Conservation (phyloP, 2,329 filamentous ascomycete species). For the Fusarium tupiense region DNA sequence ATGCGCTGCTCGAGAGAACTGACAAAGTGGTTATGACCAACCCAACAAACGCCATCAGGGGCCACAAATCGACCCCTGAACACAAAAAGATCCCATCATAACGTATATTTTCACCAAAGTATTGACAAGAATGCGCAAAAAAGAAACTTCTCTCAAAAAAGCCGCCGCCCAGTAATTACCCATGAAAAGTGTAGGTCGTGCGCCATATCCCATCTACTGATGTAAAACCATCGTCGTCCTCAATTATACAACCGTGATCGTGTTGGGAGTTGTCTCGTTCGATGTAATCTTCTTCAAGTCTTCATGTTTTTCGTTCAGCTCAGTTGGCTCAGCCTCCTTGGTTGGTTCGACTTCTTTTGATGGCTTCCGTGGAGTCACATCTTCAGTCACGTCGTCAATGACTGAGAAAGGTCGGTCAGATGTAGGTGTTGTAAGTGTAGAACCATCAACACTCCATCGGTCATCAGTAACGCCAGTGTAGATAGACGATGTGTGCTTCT, state of each 20-base stretch:
- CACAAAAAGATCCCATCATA: conserved; percentile 35
- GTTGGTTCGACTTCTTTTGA: conserved; percentile 35
- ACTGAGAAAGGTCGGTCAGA: conserved; percentile 50
- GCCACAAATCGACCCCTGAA: conserved; percentile 2
- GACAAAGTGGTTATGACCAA: conserved; percentile 31
- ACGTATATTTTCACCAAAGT: conserved; percentile 41
- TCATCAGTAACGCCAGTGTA: conserved; percentile 52
- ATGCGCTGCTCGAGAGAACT: conserved; percentile 36
- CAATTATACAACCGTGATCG: conserved; percentile 42
- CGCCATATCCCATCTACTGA: conserved; percentile 36
- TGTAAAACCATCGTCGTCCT: conserved; percentile 36
- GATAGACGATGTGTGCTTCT: conserved; percentile 52
- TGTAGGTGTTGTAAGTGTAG: conserved; percentile 51
- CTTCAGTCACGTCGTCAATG: conserved; percentile 44
- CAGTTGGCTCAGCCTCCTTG: conserved; percentile 35
- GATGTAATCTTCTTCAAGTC: conserved; percentile 36
- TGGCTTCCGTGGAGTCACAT: conserved; percentile 46
- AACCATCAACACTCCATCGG: conserved; percentile 51
- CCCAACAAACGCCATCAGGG: conserved; percentile 37
- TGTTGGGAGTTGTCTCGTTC: conserved; percentile 39
- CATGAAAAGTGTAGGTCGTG: conserved; percentile 32
- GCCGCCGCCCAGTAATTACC: conserved; percentile 24
- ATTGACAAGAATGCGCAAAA: conserved; percentile 41
- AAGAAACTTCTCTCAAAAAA: conserved; percentile 35
- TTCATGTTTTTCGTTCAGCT: conserved; percentile 38